phyloP scores from a whole-genome alignment of 305 asterid genomes.

The Fraxinus floribunda region DNA sequence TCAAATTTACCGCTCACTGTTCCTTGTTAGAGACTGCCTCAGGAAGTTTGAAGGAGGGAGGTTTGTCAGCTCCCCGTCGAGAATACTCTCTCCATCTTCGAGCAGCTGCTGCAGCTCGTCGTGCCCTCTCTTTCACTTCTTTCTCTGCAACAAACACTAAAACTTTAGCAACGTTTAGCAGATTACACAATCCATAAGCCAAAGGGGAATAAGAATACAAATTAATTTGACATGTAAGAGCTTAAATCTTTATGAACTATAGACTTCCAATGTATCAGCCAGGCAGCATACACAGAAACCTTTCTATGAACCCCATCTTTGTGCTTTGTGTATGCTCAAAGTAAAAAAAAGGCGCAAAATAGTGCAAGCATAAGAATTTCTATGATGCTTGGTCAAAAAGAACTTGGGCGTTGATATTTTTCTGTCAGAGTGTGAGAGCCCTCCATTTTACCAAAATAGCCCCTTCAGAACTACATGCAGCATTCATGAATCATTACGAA shows the following conservation, averaged over 20 bases:
- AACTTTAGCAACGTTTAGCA: not conserved
- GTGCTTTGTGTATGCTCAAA: not conserved
- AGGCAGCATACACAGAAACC: not conserved
- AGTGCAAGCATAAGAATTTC: not conserved
- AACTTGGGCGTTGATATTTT: not conserved
- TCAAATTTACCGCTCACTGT: constrained; percentile 19
- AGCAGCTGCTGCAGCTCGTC: constrained; percentile 89
- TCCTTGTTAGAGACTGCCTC: constrained; percentile 63
- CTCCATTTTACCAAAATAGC: not conserved
- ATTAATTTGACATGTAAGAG: not conserved
- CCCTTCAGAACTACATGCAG: not conserved
- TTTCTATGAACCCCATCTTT: not conserved
- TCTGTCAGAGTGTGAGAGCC: not conserved
- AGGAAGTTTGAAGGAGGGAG: constrained; percentile 79
- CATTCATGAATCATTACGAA: not conserved
- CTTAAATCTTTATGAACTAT: not conserved
- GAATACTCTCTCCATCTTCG: constrained; percentile 98
- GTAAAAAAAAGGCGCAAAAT: not conserved
- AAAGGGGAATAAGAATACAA: not conserved
- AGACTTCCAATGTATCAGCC: not conserved
- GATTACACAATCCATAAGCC: not conserved
- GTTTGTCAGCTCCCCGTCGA: constrained; percentile 76
- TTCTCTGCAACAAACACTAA: constrained; percentile 46
- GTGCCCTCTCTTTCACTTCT: constrained; percentile 66
- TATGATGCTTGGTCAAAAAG: not conserved